Base-by-base conservation (phyloP, 1,284 basidiomycete genomes). In the Xerocomus alliaceus region DNA sequence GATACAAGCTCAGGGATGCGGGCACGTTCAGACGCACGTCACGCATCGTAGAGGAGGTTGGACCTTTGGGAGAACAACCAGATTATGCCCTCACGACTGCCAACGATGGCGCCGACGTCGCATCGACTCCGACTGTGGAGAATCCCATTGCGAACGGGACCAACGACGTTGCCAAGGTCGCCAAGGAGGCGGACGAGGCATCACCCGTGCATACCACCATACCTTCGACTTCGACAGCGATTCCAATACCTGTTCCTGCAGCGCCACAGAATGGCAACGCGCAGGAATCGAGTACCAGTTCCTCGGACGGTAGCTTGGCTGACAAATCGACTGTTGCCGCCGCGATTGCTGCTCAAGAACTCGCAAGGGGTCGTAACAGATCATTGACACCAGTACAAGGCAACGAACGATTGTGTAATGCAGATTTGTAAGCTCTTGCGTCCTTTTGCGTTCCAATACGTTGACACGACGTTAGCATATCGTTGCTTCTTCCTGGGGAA, bases 341-440 rank as follows among this genome's bases (percentile, higher is more conserved):
- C 32, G 67, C 66, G 22, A 60, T 78, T 13, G 49, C 59, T 20
- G 50, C 57, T 31, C 41, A 64, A 18, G 61, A 72, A 5, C 58
- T 62, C 2, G 69, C 62, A 12, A 50, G 87, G 28, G 88, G 87
- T 8, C 78, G 87, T 42, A 83, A 83, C 63, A 79, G 83, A 24
- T 78, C 79, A 10, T 77, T 83, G 69, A 87, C 86, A 7, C 87
- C 87, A 3, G 79, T 88, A 7, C 86, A 85, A 54, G 84, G 83
- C 32, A 81, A 83, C 62, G 80, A 75, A 0, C 64, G 73, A 1
- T 56, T 74, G 45, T 76, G 71, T 32, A 76, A 83, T 39, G 71
- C 76, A 31, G 78, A 84, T 68, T 81, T 80, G 84, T 84, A 60
- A 60, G 81, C 44, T 17, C 34, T 44, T 58, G 49, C 31, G 2